Conservation (phyloP, 176 grass and related monocot genomes). For the Musa acuminata region DNA sequence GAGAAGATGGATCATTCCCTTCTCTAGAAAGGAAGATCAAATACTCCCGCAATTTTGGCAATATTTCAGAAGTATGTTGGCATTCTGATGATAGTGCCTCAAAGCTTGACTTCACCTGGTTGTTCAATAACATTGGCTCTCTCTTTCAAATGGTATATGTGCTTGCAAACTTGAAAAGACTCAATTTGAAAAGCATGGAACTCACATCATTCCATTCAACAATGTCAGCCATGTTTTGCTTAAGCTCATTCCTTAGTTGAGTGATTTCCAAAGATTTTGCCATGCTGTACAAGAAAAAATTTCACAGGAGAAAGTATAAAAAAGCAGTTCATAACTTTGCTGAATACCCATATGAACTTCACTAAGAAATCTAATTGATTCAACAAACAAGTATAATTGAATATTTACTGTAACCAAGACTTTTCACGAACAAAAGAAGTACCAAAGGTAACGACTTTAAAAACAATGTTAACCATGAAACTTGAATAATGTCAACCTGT, state of each 20-base stretch:
- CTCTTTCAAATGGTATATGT: neutral
- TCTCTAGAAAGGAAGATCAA: neutral
- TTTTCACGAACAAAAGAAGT: neutral
- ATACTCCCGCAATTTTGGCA: constrained; percentile 4
- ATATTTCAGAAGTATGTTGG: constrained; percentile 1
- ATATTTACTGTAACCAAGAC: neutral
- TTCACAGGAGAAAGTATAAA: neutral
- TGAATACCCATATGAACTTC: neutral
- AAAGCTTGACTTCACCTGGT: constrained; percentile 3
- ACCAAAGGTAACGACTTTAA: too few species aligned
- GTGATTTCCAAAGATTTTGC: neutral
- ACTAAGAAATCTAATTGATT: neutral
- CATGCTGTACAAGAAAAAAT: neutral
- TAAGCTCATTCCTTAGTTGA: neutral
- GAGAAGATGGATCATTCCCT: neutral
- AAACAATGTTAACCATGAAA: too few species aligned
- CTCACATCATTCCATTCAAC: neutral
- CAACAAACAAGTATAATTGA: neutral
- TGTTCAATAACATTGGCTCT: neutral
- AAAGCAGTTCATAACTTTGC: neutral
- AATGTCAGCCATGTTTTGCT: neutral
- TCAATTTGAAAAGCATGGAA: neutral
- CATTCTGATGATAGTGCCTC: constrained; percentile 8
- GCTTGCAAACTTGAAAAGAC: neutral
- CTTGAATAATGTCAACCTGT: too few species aligned